Evolutionary conservation across 352 stramenopile genomes (phyloP).

Genomic region (Phytophthora rubi): DNA sequence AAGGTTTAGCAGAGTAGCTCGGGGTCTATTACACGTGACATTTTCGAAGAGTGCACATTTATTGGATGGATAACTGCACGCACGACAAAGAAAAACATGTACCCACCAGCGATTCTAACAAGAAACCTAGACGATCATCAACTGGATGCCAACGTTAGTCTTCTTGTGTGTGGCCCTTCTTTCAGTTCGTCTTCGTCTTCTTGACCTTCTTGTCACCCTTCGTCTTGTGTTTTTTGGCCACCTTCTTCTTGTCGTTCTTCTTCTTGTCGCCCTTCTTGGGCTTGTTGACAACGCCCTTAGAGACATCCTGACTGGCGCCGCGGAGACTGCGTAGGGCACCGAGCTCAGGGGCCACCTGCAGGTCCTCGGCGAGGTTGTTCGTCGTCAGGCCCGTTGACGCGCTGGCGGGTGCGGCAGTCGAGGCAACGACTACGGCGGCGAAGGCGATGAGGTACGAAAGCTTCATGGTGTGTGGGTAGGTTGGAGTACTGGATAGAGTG

Average conservation of each 20-base stretch:
- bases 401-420: slow-evolving; percentile 13
- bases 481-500: not conserved
- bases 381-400: slow-evolving; percentile 7
- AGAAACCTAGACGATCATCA: no score
- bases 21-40: no score
- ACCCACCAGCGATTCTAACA: not conserved
- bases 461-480: slow-evolving; percentile 14
- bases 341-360: slow-evolving; percentile 12
- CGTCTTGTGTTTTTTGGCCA: no score
- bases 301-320: slow-evolving; percentile 9
- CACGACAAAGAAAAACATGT: no score
- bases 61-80: no score
- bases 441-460: slow-evolving; percentile 23
- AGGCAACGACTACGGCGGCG: slow-evolving; percentile 16
- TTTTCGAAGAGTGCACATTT: no score
- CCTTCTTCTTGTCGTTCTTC: not conserved
- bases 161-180: not conserved
- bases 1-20: no score
- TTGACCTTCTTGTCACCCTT: no score
- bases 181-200: not conserved
- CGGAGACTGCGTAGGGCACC: slow-evolving; percentile 7
- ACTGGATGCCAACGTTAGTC: not conserved
- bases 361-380: slow-evolving; percentile 11
- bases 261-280: slow-evolving; percentile 5
- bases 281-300: slow-evolving; percentile 7